A percentile compares a stretch with the other conserved stretches of the same genome.
Evolutionary conservation across 2,329 filamentous ascomycete species (phyloP).

Genomic region (Talaromyces sp.): DNA sequence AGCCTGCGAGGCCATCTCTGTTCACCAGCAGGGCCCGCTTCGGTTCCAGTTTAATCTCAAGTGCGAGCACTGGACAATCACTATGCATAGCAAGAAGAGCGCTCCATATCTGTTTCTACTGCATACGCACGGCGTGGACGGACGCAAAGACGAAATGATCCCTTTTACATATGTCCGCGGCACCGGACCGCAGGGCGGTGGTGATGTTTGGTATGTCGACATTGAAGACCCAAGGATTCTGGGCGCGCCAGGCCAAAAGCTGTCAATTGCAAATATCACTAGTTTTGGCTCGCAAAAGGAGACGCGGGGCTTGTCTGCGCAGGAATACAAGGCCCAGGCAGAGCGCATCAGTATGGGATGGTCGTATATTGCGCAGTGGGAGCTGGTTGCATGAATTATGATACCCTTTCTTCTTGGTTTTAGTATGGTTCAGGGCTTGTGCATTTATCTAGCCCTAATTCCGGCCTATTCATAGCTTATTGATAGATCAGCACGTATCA

Average conservation of each 20-base stretch:
- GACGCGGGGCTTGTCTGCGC: conserved; percentile 48
- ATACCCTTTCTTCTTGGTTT: neutral
- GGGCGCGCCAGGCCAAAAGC: conserved; percentile 63
- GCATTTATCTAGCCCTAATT: neutral
- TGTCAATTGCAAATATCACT: conserved; percentile 61
- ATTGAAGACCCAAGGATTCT: conserved; percentile 58
- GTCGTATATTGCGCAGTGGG: conserved; percentile 52
- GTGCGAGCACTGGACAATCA: conserved; percentile 79
- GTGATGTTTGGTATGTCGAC: conserved; percentile 77
- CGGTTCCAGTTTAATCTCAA: conserved; percentile 76
- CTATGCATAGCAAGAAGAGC: conserved; percentile 58
- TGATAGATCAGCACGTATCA: neutral
- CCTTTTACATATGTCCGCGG: conserved; percentile 55
- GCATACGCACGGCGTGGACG: conserved; percentile 61
- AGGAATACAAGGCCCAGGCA: conserved; percentile 45
- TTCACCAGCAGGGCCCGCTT: conserved; percentile 54
- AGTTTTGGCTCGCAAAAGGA: conserved; percentile 47
- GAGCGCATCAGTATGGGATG: conserved; percentile 47
- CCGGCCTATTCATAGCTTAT: neutral
- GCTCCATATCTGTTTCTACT: conserved; percentile 67
- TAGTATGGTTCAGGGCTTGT: neutral
- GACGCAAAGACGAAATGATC: conserved; percentile 62
- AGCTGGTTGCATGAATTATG: conserved; percentile 35
- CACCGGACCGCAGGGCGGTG: conserved; percentile 54
- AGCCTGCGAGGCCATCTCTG: conserved; percentile 53